phyloP scores from a whole-genome alignment of 495 filamentous ascomycete species.

The Monascus purpureus region DNA sequence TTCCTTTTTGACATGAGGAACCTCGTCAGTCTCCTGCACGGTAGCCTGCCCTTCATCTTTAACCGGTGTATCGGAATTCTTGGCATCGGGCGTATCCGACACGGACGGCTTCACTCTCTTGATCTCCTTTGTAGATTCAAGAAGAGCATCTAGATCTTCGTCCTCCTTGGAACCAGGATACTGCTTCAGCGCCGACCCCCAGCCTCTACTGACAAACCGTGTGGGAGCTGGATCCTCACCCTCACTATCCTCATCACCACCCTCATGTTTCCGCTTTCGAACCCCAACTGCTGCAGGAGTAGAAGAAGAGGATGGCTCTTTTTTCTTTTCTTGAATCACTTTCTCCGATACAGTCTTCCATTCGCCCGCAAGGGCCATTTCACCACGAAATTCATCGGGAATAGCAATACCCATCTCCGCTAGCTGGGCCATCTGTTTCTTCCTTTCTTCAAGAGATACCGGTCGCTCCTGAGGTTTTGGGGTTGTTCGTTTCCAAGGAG shows the following conservation, averaged over 20 bases:
- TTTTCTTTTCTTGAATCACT: conserved; percentile 32
- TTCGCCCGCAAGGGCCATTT: conserved; percentile 81
- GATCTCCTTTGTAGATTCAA: conserved; percentile 38
- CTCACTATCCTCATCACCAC: conserved; percentile 39
- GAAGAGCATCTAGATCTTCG: conserved; percentile 55
- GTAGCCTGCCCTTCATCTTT: conserved; percentile 7
- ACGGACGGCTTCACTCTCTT: conserved; percentile 24
- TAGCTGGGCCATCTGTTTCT: conserved; percentile 73
- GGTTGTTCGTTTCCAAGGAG: conserved; percentile 15
- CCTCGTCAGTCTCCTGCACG: neutral
- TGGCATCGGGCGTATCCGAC: conserved; percentile 2
- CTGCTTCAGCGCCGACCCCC: conserved; percentile 56
- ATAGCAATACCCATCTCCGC: conserved; percentile 77
- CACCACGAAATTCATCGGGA: conserved; percentile 61
- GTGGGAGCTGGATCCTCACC: conserved; percentile 52
- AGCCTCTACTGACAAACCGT: conserved; percentile 48
- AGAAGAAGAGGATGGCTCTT: conserved; percentile 11
- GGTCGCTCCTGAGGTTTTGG: conserved; percentile 13
- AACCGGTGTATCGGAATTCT: neutral
- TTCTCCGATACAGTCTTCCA: conserved; percentile 63
- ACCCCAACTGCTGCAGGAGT: conserved; percentile 30
- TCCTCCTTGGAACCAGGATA: conserved; percentile 42
- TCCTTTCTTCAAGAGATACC: conserved; percentile 53
- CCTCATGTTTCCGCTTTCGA: conserved; percentile 53
- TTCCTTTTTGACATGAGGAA: conserved; percentile 14